Evolutionary conservation across 164 flowering plant species (phyloP), one percentile per base, ranked within the genome.

Genomic region (Echeveria elegans): DNA sequence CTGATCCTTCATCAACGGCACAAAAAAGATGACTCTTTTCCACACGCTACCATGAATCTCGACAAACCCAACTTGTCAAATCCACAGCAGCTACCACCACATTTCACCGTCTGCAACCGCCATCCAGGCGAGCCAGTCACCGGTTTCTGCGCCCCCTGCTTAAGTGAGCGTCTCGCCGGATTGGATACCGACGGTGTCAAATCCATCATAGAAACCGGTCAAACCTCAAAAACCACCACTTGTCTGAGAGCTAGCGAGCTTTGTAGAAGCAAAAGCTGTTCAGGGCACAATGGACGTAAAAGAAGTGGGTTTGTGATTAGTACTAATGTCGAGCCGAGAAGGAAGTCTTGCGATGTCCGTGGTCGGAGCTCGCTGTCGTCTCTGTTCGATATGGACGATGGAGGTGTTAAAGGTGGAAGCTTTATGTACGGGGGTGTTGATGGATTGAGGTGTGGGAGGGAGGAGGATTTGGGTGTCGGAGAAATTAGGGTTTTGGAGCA

Each of bases 101-200:
- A 47, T 16, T 40, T 63, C 66, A 36, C 41, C 28, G 28, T 26
- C 41, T 63, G 66, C 29, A 28, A 63, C 66, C 78, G 77, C 65
- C 96, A 88, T 78, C 96, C 90, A 1, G 69, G 75, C 73, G 76
- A 81, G n/a, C 82, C 81, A 16, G 48, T 80, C 79, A 84, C 94
- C 69, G 96, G 96, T 24, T 81, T 93, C 78, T 93, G 98, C 79
- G 85, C 96, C 64, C 70, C 86, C 16, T 93, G 98, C 72, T 80
- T 93, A 63, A 80, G 88, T 21, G 98, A 93, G 56, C 98, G 97
- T 45, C 92, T 93, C 79, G 77, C 82, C 64, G 79, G 81, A 69
- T 38, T 64, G 41, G 64, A 61, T 61, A 23, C 36, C 38, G 64
- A 23, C n/a, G 24, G 40, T 0, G 47, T 40, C 6, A 34, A 36